A percentile compares a stretch with the other conserved stretches of the same genome.
Conservation (phyloP, 345 rosid species). For the Salix koriyanagi region DNA sequence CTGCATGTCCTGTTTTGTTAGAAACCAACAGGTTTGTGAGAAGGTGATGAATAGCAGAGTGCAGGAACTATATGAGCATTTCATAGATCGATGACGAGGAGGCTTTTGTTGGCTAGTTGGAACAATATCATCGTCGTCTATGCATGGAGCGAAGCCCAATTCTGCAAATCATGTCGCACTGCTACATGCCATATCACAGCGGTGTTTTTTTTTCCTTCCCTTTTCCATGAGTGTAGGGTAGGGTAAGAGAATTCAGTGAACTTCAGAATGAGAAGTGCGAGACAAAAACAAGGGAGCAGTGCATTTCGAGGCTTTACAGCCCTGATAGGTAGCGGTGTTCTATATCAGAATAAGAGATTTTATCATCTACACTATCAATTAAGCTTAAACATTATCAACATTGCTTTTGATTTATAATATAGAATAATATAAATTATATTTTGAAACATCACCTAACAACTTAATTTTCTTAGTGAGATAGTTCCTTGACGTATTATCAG, state of each 20-base stretch:
- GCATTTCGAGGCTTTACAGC: too few relatives aligned
- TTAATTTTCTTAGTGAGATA: too few relatives aligned
- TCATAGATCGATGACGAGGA: neutral
- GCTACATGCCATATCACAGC: neutral
- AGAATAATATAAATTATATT: too few relatives aligned
- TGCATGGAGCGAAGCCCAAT: neutral
- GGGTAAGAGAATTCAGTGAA: neutral
- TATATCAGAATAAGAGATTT: too few relatives aligned
- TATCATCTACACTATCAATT: too few relatives aligned
- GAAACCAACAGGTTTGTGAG: constrained; percentile 17
- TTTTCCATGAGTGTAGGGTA: neutral
- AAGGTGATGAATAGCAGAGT: neutral
- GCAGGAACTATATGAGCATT: neutral
- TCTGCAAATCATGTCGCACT: neutral
- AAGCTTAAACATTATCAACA: too few relatives aligned
- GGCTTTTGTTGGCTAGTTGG: neutral
- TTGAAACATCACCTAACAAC: too few relatives aligned
- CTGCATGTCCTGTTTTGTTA: constrained; percentile 13
- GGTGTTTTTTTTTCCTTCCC: too few relatives aligned
- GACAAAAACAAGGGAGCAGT: too few relatives aligned
- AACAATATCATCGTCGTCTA: neutral
- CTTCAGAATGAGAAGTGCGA: neutral
- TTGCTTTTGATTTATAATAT: too few relatives aligned
- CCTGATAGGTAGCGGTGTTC: too few relatives aligned
- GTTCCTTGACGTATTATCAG: too few relatives aligned